phyloP scores from a whole-genome alignment of 2,329 filamentous ascomycete genomes.

The Lachnellula subtilissima region DNA sequence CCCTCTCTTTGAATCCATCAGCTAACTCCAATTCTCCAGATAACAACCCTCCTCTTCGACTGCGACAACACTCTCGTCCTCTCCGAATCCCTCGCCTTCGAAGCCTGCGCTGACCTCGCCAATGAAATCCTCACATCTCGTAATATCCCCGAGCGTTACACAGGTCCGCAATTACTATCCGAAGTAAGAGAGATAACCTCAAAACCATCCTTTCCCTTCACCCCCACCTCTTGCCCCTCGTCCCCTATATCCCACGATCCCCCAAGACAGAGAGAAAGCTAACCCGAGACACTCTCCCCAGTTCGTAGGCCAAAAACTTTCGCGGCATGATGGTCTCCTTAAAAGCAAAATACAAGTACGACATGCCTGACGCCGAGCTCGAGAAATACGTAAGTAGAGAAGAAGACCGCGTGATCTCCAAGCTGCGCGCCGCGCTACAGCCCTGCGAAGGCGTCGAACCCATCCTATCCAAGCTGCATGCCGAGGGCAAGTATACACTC shows the following conservation, averaged over 20 bases:
- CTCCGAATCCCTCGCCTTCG: conserved; percentile 86
- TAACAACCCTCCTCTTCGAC: conserved; percentile 70
- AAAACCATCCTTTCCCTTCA: too few relatives aligned
- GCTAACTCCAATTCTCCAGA: conserved; percentile 37
- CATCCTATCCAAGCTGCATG: conserved; percentile 60
- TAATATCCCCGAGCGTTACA: conserved; percentile 63
- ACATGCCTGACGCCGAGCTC: conserved; percentile 62
- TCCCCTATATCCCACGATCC: too few relatives aligned
- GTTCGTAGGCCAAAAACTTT: conserved; percentile 91
- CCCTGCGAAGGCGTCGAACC: conserved; percentile 66
- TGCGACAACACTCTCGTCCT: conserved; percentile 91
- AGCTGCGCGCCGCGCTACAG: conserved; percentile 62
- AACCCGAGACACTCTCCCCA: too few relatives aligned
- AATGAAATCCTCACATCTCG: conserved; percentile 75
- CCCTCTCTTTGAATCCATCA: not conserved
- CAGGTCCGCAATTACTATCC: conserved; percentile 69
- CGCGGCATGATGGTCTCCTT: conserved; percentile 81
- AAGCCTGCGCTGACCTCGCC: conserved; percentile 83
- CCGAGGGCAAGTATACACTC: conserved; percentile 62
- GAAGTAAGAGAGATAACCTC: conserved; percentile 38
- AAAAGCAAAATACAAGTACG: conserved; percentile 70
- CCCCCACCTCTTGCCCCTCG: too few relatives aligned
- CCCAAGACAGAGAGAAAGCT: too few relatives aligned
- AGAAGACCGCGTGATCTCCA: conserved; percentile 78
- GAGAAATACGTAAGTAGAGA: conserved; percentile 71